A percentile compares a stretch with the other conserved stretches of the same genome.
Conservation (phyloP, 768 basidiomycete species). For the Calocybe indica region DNA sequence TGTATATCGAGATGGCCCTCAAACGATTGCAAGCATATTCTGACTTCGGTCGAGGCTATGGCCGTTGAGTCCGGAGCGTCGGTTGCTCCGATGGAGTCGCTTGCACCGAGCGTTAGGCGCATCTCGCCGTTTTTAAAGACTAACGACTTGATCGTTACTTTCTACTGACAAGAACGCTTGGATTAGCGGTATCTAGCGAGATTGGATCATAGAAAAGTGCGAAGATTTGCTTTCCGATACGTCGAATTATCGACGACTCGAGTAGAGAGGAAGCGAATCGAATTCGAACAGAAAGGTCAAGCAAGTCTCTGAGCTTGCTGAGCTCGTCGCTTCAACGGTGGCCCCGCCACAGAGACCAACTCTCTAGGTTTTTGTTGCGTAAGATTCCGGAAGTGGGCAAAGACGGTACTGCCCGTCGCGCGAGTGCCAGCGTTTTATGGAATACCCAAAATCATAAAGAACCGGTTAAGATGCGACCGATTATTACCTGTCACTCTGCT, state of each 20-base stretch:
- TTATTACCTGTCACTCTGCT: slow-evolving; percentile 25
- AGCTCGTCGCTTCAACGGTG: neutral
- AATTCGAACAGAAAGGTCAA: slow-evolving; percentile 2
- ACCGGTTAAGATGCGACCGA: slow-evolving; percentile 21
- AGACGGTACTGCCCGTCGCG: no score
- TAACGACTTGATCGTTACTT: slow-evolving; percentile 15
- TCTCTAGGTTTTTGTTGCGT: slow-evolving; percentile 7
- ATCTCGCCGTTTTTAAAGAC: slow-evolving; percentile 9
- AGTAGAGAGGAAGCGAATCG: neutral
- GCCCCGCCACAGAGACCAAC: slow-evolving; percentile 4
- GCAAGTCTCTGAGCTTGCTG: slow-evolving; percentile 3
- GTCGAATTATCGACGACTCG: slow-evolving; percentile 5
- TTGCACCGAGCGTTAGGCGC: slow-evolving; percentile 6
- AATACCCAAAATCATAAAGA: slow-evolving; percentile 28
- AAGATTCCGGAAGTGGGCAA: neutral
- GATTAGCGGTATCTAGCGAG: slow-evolving; percentile 13
- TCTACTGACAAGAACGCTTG: slow-evolving; percentile 20
- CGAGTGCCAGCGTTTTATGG: slow-evolving; percentile 9
- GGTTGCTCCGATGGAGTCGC: slow-evolving; percentile 1
- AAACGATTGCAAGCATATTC: slow-evolving; percentile 6
- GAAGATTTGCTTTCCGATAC: slow-evolving; percentile 3
- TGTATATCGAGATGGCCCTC: slow-evolving; percentile 14
- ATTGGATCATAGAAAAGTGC: slow-evolving; percentile 16
- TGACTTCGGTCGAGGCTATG: slow-evolving; percentile 8
- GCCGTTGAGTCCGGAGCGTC: slow-evolving; percentile 4